A percentile compares a stretch with the other conserved stretches of the same genome.
These are phyloP conservation scores for Aspergillus leporis DNA, from an alignment of 495 filamentous ascomycete species.

Conservation along the genomic window DNA sequence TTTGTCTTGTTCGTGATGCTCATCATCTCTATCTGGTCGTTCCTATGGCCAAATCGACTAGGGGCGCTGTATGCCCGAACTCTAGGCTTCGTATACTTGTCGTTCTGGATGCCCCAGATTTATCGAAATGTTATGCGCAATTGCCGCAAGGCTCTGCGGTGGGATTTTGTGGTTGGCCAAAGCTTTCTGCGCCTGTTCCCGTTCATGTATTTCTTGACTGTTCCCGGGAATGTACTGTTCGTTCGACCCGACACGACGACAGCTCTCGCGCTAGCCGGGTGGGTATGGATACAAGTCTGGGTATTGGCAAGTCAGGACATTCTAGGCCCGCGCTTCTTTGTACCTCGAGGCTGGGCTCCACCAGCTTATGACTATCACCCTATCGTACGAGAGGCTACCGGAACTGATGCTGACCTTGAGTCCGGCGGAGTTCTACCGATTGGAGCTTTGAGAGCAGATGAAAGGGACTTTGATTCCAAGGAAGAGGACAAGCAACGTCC, in stretches of 20 bases:
- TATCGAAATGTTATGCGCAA: slow-evolving; percentile 87
- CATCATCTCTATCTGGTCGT: slow-evolving; percentile 73
- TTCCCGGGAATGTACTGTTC: slow-evolving; percentile 74
- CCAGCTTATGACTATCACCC: slow-evolving; percentile 97
- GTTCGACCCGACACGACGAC: slow-evolving; percentile 66
- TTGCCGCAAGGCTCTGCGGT: slow-evolving; percentile 81
- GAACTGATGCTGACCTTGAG: slow-evolving; percentile 65
- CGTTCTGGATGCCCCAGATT: slow-evolving; percentile 91
- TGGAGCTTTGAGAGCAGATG: slow-evolving; percentile 54
- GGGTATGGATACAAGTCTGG: slow-evolving; percentile 93
- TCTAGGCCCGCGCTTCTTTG: slow-evolving; percentile 78
- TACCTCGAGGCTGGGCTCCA: slow-evolving; percentile 68
- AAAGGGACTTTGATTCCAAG: slow-evolving; percentile 40
- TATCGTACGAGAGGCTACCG: slow-evolving; percentile 65
- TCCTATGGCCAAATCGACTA: slow-evolving; percentile 69
- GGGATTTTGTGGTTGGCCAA: slow-evolving; percentile 86
- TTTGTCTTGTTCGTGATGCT: slow-evolving; percentile 67
- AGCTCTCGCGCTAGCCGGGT: slow-evolving; percentile 64
- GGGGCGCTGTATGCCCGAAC: slow-evolving; percentile 70
- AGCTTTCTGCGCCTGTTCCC: slow-evolving; percentile 74
- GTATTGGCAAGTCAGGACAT: slow-evolving; percentile 76
- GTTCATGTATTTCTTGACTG: slow-evolving; percentile 78
- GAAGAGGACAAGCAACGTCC: slow-evolving; percentile 39
- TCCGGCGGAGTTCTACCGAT: slow-evolving; percentile 70
- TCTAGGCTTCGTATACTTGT: slow-evolving; percentile 72